A percentile compares a stretch with the other conserved stretches of the same genome.
Evolutionary conservation across 2,329 filamentous ascomycete genomes (phyloP).

Genomic region (Calonectria ilicicola): DNA sequence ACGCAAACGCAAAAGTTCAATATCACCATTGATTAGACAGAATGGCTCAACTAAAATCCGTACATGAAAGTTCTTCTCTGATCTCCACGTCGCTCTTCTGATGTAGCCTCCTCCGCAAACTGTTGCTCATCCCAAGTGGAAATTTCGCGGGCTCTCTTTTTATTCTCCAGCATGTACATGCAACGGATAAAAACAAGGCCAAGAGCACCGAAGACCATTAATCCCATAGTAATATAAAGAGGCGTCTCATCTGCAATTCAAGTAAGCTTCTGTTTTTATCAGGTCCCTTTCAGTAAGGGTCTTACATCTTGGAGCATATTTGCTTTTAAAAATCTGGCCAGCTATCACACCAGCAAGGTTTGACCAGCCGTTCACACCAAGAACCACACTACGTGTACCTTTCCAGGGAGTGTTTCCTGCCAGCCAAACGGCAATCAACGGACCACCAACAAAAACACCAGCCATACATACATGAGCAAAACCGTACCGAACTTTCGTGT

Average conservation of each 20-base stretch:
- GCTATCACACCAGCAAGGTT: background rate
- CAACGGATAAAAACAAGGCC: background rate
- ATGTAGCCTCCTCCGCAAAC: background rate
- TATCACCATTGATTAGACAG: background rate
- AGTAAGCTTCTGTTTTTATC: background rate
- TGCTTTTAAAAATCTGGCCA: constrained; percentile 1
- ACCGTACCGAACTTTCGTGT: background rate
- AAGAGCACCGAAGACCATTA: background rate
- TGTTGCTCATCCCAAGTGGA: background rate
- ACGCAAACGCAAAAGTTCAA: background rate
- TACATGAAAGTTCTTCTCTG: background rate
- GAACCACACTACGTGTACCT: background rate
- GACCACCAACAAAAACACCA: background rate
- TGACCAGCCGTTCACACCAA: background rate
- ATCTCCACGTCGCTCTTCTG: background rate
- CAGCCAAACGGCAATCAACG: background rate
- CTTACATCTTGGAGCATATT: constrained; percentile 1
- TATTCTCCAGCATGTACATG: constrained; percentile 1
- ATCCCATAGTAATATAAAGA: background rate
- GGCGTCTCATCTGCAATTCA: background rate
- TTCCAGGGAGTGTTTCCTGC: background rate
- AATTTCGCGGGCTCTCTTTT: background rate
- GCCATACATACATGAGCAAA: background rate
- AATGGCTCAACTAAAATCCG: background rate
- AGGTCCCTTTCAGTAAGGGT: background rate